Evolutionary conservation across 257 asterid genomes (phyloP).

Genomic region (Rhazya stricta): DNA sequence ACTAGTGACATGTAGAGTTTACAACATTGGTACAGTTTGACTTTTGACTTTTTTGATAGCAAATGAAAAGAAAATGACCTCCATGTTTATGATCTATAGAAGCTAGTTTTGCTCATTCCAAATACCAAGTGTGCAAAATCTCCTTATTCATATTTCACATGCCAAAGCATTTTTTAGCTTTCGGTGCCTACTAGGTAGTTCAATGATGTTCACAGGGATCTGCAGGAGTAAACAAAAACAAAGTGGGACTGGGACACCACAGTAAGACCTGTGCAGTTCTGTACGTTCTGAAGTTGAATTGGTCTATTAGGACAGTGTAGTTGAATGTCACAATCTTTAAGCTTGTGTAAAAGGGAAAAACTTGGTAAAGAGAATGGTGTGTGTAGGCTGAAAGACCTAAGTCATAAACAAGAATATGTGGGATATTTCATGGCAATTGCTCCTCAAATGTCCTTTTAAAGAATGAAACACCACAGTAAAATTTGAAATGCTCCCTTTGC

Average conservation of each 20-base stretch:
- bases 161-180: background rate
- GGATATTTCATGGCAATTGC: background rate
- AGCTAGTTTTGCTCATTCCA: background rate
- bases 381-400: background rate
- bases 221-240: background rate
- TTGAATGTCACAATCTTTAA: background rate
- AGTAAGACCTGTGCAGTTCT: background rate
- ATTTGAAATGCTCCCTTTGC: background rate
- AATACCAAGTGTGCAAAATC: background rate
- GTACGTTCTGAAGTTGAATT: background rate
- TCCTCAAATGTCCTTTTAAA: background rate
- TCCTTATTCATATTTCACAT: background rate
- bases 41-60: background rate
- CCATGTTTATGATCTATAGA: background rate
- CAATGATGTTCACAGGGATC: background rate
- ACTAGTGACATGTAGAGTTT: background rate
- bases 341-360: background rate
- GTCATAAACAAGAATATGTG: background rate
- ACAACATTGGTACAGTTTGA: background rate
- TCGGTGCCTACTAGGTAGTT: background rate
- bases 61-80: background rate
- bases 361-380: background rate
- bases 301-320: background rate
- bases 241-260: background rate
- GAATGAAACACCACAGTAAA: background rate